Evolutionary conservation across 2,329 filamentous ascomycete species (phyloP).

Genomic region (Fusarium vanettenii): DNA sequence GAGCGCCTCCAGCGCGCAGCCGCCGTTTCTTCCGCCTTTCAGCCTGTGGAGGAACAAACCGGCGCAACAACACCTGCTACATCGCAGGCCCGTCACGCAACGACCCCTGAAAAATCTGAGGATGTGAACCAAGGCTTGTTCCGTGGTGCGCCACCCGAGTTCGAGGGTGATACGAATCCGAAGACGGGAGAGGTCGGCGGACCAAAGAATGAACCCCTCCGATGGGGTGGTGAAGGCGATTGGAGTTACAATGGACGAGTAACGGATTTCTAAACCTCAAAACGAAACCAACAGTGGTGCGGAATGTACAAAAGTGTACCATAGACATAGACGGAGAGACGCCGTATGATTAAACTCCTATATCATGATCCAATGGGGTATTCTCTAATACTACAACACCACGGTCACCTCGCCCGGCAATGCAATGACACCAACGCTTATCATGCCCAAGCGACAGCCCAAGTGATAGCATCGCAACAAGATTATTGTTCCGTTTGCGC

Average conservation of each 20-base stretch:
- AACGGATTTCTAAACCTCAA: conserved; percentile 78
- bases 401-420: conserved; percentile 27
- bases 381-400: conserved; percentile 43
- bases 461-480: conserved; percentile 21
- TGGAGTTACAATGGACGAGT: conserved; percentile 97
- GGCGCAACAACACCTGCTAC: conserved; percentile 41
- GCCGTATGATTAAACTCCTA: conserved; percentile 32
- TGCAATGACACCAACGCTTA: conserved; percentile 41
- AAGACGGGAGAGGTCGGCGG: conserved; percentile 95
- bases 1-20: conserved; percentile 82
- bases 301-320: conserved; percentile 33
- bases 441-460: conserved; percentile 25
- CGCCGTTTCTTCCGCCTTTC: conserved; percentile 57
- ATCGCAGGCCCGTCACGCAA: conserved; percentile 31
- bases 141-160: conserved; percentile 86
- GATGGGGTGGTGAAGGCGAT: conserved; percentile 81
- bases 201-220: conserved; percentile 94
- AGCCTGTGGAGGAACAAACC: conserved; percentile 42
- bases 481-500: conserved; percentile 29
- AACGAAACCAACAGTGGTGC: not conserved
- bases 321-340: conserved; percentile 25
- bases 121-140: conserved; percentile 71
- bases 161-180: conserved; percentile 91
- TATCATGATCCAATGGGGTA: conserved; percentile 41
- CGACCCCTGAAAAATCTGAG: conserved; percentile 45